Evolutionary conservation across 768 basidiomycete genomes (phyloP).

Genomic region (Termitomyces sp.): DNA sequence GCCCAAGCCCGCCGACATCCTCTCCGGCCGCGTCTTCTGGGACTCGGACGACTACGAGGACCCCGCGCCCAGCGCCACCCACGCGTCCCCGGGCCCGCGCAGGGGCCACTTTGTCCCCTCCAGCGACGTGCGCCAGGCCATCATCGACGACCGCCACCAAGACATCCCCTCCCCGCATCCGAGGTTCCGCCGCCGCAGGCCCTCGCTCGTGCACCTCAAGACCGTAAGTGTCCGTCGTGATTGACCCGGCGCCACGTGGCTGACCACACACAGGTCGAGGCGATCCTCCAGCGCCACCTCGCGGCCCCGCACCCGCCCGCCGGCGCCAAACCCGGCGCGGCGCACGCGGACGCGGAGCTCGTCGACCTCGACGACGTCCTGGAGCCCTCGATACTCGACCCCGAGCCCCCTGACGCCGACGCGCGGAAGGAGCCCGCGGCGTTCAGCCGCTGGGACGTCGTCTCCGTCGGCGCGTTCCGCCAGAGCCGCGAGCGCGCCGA

Average conservation of each 20-base stretch:
- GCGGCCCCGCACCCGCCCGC: slow-evolving; percentile 18
- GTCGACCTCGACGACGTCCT: slow-evolving; percentile 74
- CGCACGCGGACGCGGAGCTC: slow-evolving; percentile 39
- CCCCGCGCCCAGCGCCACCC: too few relatives aligned
- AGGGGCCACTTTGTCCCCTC: slow-evolving; percentile 35
- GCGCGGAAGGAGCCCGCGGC: slow-evolving; percentile 38
- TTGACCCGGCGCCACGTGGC: too few relatives aligned
- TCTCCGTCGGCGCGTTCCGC: slow-evolving; percentile 70
- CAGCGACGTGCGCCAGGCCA: slow-evolving; percentile 30
- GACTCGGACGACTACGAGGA: slow-evolving; percentile 39
- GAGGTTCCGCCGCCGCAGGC: slow-evolving; percentile 26
- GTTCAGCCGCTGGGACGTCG: slow-evolving; percentile 67
- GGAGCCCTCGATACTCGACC: slow-evolving; percentile 65
- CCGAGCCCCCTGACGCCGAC: slow-evolving; percentile 38
- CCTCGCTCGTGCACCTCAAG: slow-evolving; percentile 26
- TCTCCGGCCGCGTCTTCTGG: slow-evolving; percentile 56
- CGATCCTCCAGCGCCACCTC: slow-evolving; percentile 28
- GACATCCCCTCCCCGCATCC: slow-evolving; percentile 50
- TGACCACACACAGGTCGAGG: slow-evolving; percentile 26
- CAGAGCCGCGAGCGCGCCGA: slow-evolving; percentile 40
- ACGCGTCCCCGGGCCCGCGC: too few relatives aligned
- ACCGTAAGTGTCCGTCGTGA: slow-evolving; percentile 25
- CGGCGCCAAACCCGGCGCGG: slow-evolving; percentile 27
- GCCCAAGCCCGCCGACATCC: slow-evolving; percentile 64
- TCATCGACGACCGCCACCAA: slow-evolving; percentile 40